Evolutionary conservation across 2,329 filamentous ascomycete species (phyloP).

Genomic region (Hymenoscyphus salicellus): DNA sequence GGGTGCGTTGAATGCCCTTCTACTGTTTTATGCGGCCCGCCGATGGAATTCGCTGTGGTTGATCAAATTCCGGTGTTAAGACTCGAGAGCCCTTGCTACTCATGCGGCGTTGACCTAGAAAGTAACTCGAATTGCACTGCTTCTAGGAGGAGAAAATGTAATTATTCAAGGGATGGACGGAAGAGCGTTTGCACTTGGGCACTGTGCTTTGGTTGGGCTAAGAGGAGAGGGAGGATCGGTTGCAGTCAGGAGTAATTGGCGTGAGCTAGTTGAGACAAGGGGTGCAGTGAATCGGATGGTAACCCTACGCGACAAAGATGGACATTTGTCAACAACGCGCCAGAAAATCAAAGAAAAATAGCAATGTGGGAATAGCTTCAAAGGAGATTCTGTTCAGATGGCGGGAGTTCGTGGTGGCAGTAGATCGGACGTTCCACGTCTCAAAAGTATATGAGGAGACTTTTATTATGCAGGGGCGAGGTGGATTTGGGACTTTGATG

Average conservation of each 20-base stretch:
- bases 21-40: not conserved
- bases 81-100: not conserved
- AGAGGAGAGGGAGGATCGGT: not conserved
- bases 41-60: not conserved
- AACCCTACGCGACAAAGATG: not conserved
- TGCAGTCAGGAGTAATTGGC: conserved; percentile 1
- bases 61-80: not conserved
- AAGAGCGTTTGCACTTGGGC: not conserved
- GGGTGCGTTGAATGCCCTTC: not conserved
- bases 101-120: not conserved
- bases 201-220: not conserved
- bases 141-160: conserved; percentile 1
- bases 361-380: not conserved
- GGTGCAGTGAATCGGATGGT: not conserved
- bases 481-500: not conserved
- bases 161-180: conserved; percentile 2
- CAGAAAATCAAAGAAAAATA: conserved; percentile 17
- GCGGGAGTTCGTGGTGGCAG: conserved; percentile 2
- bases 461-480: conserved; percentile 5
- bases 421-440: conserved; percentile 25
- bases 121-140: not conserved
- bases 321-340: not conserved
- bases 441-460: conserved; percentile 16
- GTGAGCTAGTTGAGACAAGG: conserved; percentile 12
- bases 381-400: conserved; percentile 7